Conservation (phyloP, 305 asterid species). For the Fraxinus velutina region DNA sequence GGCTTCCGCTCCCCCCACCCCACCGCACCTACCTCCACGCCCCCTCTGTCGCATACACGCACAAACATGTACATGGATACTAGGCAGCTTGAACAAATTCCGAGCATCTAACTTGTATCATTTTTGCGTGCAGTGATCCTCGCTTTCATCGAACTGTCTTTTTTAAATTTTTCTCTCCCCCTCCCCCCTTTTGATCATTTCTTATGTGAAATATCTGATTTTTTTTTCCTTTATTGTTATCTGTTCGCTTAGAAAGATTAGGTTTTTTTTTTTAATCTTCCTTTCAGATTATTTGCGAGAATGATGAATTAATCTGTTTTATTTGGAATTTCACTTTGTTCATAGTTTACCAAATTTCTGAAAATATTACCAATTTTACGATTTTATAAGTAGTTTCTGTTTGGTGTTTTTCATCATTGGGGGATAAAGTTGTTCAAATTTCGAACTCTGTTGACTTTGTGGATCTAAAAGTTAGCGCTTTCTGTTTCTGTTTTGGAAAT, state of each 20-base stretch:
- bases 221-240: neutral
- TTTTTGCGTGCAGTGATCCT: constrained; percentile 46
- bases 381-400: neutral
- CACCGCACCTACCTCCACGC: neutral
- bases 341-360: neutral
- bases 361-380: neutral
- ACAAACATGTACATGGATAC: neutral
- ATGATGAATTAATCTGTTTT: neutral
- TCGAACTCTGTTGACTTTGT: neutral
- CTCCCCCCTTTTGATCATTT: neutral
- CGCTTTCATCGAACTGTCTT: neutral
- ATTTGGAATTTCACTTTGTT: neutral
- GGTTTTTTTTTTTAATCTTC: neutral
- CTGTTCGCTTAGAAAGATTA: neutral
- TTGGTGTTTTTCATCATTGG: neutral
- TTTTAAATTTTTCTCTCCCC: neutral
- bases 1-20: neutral
- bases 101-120: constrained; percentile 31
- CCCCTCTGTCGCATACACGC: neutral
- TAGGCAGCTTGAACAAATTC: neutral
- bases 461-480: neutral
- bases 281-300: neutral
- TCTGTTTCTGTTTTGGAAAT: neutral
- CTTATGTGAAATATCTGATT: neutral
- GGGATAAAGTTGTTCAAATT: neutral